Base-by-base conservation (phyloP, 805 yeast genomes). In the Tetrapisispora namnaoensis region DNA sequence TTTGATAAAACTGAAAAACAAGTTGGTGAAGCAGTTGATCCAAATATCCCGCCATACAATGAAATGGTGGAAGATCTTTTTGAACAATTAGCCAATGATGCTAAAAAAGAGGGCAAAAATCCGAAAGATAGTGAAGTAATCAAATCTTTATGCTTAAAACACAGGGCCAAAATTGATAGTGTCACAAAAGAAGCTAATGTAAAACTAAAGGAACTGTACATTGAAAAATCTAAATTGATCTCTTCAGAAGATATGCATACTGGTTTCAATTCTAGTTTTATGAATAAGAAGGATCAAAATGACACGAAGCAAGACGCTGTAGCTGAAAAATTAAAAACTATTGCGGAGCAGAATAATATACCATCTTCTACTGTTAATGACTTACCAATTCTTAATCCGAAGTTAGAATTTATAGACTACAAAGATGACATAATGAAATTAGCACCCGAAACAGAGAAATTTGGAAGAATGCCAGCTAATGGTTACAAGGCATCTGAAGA, bases 51-150 rank as follows among this genome's bases (percentile, higher is more conserved):
- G 21, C 77, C 89, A 2, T 90, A 86, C 62, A 85, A 83, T 61
- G 97, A 89, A 60, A 90, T 91, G 97, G 80, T 91, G 45, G 95
- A 86, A 63, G 95, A 88, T 63, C 73, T 95, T 57, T 77, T 91
- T 56, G 76, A 76, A n/a, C 96, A 88, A 62, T 72, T 90, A 54
- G 77, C 73, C 43, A 76, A 73, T 17, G 93, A 87, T 57, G 65
- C 78, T 20, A 66, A 65, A 45, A 74, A 73, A 52, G 77, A 67
- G 38, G 75, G 73, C 20, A 70, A 70, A 27, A 76, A 77, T 46
- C 62, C 62, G 16, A 62, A 65, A 28, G 65, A 61, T 44, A 75
- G 77, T 4, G 68, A 69, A 0, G 61, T 66, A 4, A 70, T 67
- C 0, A 64, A 64, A 34, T 58, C 71, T 37, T 56, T 72, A 16